phyloP scores from a whole-genome alignment of 306 rosid species.

The Argentina anserina region DNA sequence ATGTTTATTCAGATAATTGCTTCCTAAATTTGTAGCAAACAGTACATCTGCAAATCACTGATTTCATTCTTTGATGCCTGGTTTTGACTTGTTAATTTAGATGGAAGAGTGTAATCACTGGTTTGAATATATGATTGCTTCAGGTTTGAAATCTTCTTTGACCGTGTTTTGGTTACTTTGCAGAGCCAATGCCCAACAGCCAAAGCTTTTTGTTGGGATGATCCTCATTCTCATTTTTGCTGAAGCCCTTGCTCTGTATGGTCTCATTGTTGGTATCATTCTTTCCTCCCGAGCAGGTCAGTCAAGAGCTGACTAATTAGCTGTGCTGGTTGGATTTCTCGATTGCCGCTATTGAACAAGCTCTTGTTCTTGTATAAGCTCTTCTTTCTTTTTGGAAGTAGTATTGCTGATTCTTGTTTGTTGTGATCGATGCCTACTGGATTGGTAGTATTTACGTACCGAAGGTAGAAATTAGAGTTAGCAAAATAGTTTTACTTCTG shows the following conservation, averaged over 20 bases:
- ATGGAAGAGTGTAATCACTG: neutral
- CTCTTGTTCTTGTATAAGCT: slow-evolving; percentile 6
- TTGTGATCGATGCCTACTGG: slow-evolving; percentile 19
- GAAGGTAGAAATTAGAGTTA: slow-evolving; percentile 23
- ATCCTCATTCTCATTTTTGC: slow-evolving; percentile 59
- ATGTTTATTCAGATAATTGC: neutral
- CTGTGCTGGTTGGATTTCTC: slow-evolving; percentile 2
- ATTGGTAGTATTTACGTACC: slow-evolving; percentile 11
- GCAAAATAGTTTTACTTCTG: slow-evolving; percentile 14
- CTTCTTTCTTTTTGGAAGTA: neutral
- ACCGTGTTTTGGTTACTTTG: neutral
- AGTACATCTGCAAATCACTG: neutral
- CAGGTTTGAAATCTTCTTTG: neutral
- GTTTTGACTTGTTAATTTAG: neutral
- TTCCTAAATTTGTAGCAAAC: neutral
- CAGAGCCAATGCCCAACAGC: slow-evolving; percentile 64
- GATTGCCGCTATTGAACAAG: neutral
- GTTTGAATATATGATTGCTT: neutral
- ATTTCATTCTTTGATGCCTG: neutral
- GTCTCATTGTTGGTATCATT: slow-evolving; percentile 59
- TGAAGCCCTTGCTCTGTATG: slow-evolving; percentile 57
- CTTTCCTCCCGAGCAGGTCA: slow-evolving; percentile 64
- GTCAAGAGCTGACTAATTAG: slow-evolving; percentile 48
- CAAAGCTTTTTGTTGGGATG: slow-evolving; percentile 65
- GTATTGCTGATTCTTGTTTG: slow-evolving; percentile 15